Conservation (phyloP, 2,329 filamentous ascomycete genomes). For the Colletotrichum sidae region DNA sequence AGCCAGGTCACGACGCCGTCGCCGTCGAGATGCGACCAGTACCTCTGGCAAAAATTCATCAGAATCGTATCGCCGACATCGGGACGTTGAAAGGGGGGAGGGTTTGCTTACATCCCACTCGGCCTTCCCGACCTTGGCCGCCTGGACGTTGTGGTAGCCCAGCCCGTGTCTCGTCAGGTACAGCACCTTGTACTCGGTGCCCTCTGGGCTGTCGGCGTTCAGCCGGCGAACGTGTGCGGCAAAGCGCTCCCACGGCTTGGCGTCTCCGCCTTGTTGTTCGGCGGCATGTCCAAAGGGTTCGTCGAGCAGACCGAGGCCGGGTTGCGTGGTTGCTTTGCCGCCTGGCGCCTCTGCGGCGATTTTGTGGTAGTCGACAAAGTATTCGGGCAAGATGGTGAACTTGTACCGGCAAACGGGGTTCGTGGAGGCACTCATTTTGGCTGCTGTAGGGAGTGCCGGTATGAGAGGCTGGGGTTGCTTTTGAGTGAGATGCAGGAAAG, state of each 20-base stretch:
- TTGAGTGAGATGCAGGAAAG: neutral
- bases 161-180: conserved; percentile 68
- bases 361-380: conserved; percentile 20
- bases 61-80: neutral
- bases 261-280: conserved; percentile 29
- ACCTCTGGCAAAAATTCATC: conserved; percentile 39
- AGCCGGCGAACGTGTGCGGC: conserved; percentile 58
- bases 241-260: conserved; percentile 66
- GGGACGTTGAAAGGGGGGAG: neutral
- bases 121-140: conserved; percentile 66
- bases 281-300: conserved; percentile 51
- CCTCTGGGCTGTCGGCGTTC: conserved; percentile 54
- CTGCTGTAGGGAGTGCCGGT: conserved; percentile 10
- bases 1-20: conserved; percentile 53
- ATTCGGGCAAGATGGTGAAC: conserved; percentile 27
- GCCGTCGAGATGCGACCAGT: conserved; percentile 53
- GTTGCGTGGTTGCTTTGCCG: conserved; percentile 52
- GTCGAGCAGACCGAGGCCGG: conserved; percentile 65
- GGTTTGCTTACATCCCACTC: conserved; percentile 62
- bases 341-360: conserved; percentile 41
- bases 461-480: neutral
- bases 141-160: conserved; percentile 61
- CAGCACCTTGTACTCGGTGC: conserved; percentile 65
- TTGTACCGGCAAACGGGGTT: conserved; percentile 3
- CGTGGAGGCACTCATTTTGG: conserved; percentile 11